Conservation (phyloP, 2,329 filamentous ascomycete species). For the Penicillium hesseltinei region DNA sequence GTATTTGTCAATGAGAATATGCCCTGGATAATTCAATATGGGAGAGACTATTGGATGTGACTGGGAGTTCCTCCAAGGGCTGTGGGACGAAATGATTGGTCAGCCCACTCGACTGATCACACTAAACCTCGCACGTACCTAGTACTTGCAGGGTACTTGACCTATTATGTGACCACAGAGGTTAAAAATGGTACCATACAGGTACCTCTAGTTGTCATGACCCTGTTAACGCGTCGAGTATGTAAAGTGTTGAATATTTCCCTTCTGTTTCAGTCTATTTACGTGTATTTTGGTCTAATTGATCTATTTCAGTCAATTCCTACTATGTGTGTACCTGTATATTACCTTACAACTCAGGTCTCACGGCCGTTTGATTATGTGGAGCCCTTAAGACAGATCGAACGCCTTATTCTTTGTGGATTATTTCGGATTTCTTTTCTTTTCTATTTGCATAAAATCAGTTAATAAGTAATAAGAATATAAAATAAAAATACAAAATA, state of each 20-base stretch:
- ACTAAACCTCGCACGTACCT: background rate
- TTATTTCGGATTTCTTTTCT: too few species aligned
- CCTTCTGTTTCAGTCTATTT: too few species aligned
- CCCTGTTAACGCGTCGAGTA: background rate
- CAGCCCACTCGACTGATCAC: slow-evolving; percentile 1
- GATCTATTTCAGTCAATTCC: too few species aligned
- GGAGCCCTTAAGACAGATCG: slow-evolving; percentile 1
- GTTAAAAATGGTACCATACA: background rate
- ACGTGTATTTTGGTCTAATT: background rate
- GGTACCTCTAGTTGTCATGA: background rate
- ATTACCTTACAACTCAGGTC: background rate
- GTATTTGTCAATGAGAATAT: slow-evolving; percentile 1
- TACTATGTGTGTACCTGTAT: too few species aligned
- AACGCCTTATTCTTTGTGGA: background rate
- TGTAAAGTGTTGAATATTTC: background rate
- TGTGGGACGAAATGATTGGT: background rate
- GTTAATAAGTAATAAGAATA: background rate
- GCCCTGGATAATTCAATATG: background rate
- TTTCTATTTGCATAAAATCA: background rate
- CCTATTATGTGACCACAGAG: accelerated
- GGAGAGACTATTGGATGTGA: background rate
- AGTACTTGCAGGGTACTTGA: background rate
- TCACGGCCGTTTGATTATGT: background rate
- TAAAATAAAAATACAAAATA: too few species aligned
- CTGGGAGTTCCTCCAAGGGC: too few species aligned